These are phyloP conservation scores for Scedosporium minutisporum DNA, from an alignment of 2,329 filamentous ascomycete genomes.

Conservation along the genomic window DNA sequence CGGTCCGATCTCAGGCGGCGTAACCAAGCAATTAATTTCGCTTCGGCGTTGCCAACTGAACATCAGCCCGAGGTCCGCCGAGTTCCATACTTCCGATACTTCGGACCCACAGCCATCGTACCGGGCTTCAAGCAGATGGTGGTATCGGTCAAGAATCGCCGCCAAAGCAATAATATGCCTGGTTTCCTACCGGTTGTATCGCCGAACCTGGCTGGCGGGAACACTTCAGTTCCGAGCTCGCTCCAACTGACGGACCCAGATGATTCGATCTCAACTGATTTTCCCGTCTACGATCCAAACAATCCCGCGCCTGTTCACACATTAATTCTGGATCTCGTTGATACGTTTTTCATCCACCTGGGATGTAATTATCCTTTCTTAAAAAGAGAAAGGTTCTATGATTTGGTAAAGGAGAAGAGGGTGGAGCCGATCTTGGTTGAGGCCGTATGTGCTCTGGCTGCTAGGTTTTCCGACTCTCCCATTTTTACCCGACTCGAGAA, in stretches of 20 bases:
- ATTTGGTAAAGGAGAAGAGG: slow-evolving; percentile 69
- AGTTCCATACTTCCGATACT: slow-evolving; percentile 84
- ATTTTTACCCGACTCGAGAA: slow-evolving; percentile 40
- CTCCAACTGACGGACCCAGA: slow-evolving; percentile 24
- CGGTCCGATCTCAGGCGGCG: not conserved
- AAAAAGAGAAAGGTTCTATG: slow-evolving; percentile 60
- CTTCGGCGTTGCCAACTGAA: not conserved
- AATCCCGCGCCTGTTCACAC: slow-evolving; percentile 62
- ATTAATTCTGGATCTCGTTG: slow-evolving; percentile 65
- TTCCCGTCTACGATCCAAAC: slow-evolving; percentile 68
- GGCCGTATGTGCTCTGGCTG: slow-evolving; percentile 72
- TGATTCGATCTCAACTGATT: slow-evolving; percentile 33
- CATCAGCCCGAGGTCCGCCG: slow-evolving; percentile 33
- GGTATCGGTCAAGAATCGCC: slow-evolving; percentile 59
- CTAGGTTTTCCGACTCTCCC: slow-evolving; percentile 63
- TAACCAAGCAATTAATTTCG: not conserved
- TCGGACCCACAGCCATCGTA: slow-evolving; percentile 83
- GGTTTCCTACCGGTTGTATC: slow-evolving; percentile 48
- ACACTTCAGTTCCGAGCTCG: slow-evolving; percentile 7
- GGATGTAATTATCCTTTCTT: slow-evolving; percentile 83
- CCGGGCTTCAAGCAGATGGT: slow-evolving; percentile 93
- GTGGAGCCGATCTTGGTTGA: slow-evolving; percentile 80
- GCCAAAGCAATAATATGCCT: slow-evolving; percentile 38
- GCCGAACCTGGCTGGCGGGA: slow-evolving; percentile 28
- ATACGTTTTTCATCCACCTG: slow-evolving; percentile 71